Evolutionary conservation across 148 eudicot genomes (phyloP), one percentile per base, ranked within the genome.

Genomic region (Persicaria maculosa): DNA sequence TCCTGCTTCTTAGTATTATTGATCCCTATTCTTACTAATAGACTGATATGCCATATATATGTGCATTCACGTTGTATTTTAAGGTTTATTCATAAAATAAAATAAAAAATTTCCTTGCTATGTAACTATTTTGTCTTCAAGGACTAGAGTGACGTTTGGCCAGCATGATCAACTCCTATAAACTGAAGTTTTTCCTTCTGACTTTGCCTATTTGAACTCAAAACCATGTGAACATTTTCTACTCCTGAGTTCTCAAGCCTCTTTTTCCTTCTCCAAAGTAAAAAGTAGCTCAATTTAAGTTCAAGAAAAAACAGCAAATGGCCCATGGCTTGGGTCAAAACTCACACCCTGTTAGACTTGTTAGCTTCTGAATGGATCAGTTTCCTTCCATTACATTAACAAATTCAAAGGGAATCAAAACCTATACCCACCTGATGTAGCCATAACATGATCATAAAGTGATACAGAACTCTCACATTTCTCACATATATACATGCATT

Each of bases 401-500:
- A 48, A 48, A 8, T 12, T 48, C 3, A 48, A 48, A 48, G 12
- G 52, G 52, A 48, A 12, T 48, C 9, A 9, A 48, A 48, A 12
- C 52, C 12, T 48, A 48, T 62, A 62, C 44, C 43, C 7, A 20
- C 61, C 61, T 55, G 61, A 57, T 57, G 62, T 57, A 57, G 19
- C 9, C 25, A 57, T 57, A 57, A 57, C 19, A 57, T 19, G 62
- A 57, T 7, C 31, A 57, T 0, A 57, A 57, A 57, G 62, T 57
- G 62, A 57, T 57, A 9, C 9, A 57, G 62, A 57, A 17, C 62
- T 15, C 1, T 54, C 17, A 57, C 17, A 57, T 57, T 25, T 57
- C 11, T 64, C 69, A 14, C 69, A 64, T n/a, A 64, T n/a, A n/a
- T n/a, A n/a, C n/a, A n/a, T 64, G 46, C 14, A 64, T 40, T 64